Percentiles rank a stretch among this genome's conserved stretches.
These are phyloP conservation scores for Mycena metata DNA, from an alignment of 768 basidiomycete genomes.

Conservation along the genomic window DNA sequence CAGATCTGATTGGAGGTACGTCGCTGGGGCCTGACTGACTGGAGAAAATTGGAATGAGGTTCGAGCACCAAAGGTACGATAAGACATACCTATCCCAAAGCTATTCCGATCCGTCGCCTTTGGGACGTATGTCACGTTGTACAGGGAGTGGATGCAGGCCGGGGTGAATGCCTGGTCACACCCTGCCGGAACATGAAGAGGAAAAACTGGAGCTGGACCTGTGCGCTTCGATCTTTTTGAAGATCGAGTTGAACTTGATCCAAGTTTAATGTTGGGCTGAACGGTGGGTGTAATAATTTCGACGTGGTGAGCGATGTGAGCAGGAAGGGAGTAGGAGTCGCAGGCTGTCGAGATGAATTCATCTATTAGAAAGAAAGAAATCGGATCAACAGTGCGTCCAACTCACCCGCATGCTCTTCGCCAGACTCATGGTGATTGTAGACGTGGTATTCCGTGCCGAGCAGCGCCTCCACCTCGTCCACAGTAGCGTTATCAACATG, in stretches of 20 bases:
- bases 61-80: not conserved
- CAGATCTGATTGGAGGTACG: slow-evolving; percentile 57
- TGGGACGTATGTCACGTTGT: slow-evolving; percentile 51
- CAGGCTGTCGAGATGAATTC: slow-evolving; percentile 36
- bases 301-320: slow-evolving; percentile 45
- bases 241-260: not conserved
- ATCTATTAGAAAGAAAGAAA: no score
- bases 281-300: slow-evolving; percentile 55
- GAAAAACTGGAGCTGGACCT: slow-evolving; percentile 7
- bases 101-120: slow-evolving; percentile 45
- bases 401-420: slow-evolving; percentile 48
- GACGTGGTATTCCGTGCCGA: slow-evolving; percentile 51
- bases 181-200: slow-evolving; percentile 4
- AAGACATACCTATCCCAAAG: slow-evolving; percentile 48
- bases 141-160: slow-evolving; percentile 50
- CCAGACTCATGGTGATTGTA: slow-evolving; percentile 46
- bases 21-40: slow-evolving; percentile 61
- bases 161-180: slow-evolving; percentile 47
- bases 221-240: slow-evolving; percentile 19
- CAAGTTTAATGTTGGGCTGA: slow-evolving; percentile 44
- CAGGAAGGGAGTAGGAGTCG: slow-evolving; percentile 51
- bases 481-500: slow-evolving; percentile 47
- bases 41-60: not conserved
- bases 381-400: not conserved
- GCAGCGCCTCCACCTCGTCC: slow-evolving; percentile 48